Conservation (phyloP, 2,329 filamentous ascomycete genomes). For the Colletotrichum noveboracense region DNA sequence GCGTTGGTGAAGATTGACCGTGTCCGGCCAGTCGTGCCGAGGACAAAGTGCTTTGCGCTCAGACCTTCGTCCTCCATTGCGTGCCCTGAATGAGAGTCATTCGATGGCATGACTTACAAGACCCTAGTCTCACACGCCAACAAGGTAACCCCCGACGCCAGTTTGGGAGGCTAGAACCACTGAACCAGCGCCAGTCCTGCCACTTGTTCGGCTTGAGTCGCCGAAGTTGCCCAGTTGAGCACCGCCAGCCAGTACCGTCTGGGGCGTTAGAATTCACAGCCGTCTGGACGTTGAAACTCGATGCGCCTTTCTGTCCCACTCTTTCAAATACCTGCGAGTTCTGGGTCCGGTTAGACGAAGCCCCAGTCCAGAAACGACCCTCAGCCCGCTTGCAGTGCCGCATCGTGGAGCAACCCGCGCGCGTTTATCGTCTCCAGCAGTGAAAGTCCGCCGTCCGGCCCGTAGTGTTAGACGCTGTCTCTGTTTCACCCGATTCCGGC, state of each 20-base stretch:
- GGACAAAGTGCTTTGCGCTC: not conserved
- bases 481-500: not conserved
- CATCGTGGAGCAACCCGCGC: not conserved
- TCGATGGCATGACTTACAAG: not conserved
- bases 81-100: not conserved
- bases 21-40: not conserved
- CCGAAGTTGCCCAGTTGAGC: not conserved
- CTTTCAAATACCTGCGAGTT: not conserved
- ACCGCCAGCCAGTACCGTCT: not conserved
- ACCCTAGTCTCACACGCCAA: not conserved
- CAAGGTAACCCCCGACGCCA: not conserved
- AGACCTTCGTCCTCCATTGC: not conserved
- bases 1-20: not conserved
- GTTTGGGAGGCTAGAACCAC: not conserved
- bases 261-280: not conserved
- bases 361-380: not conserved
- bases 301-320: not conserved
- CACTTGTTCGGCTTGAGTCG: not conserved
- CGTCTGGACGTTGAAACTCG: not conserved
- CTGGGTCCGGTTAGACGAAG: not conserved
- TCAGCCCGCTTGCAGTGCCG: not conserved
- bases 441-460: not conserved
- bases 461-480: not conserved
- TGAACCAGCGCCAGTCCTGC: not conserved
- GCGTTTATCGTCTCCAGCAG: not conserved